Evolutionary conservation across 768 basidiomycete species (phyloP), one percentile per base, ranked within the genome.

Genomic region (Termitomyces sp.): DNA sequence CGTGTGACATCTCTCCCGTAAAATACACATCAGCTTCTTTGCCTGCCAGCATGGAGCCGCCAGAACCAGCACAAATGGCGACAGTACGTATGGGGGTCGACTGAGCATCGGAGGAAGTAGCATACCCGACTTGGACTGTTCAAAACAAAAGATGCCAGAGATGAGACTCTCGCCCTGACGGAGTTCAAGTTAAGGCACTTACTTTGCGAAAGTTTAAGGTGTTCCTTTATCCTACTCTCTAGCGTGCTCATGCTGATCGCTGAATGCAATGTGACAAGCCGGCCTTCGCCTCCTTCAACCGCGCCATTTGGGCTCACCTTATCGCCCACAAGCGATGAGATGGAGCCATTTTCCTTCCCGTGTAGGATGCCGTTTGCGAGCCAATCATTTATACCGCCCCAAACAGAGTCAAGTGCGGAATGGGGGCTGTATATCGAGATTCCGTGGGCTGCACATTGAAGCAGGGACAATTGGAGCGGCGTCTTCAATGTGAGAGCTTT

Each of bases 1-100:
- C 92, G 72, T 96, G 95, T 19, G 81, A 70, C 90, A 95, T 91
- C 74, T 98, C 94, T 9, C 96, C 96, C 2, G 96, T 98, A 65
- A 95, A 79, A 70, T 90, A 93, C 25, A 95, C 82, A 70, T 97
- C 95, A 38, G 94, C 95, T 45, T 82, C 72, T 38, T 83, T 77
- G 48, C 83, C 86, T 19, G 77, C 70, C 47, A 98, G 80, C 69
- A 95, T 77, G 43, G 87, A 87, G 2, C 83, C 89, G 48, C 94
- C 95, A 29, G 89, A 87, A 35, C 96, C 96, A 35, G 95, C 95
- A 70, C 95, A 97, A 58, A 98, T 87, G 51, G 91, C 95, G 56
- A 97, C 81, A 29, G 85, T 84, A 55, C 74, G 72, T 50, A 89
- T 65, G 60, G 70, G 63, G 46, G 69, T 54, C 34, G 67, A 78